Evolutionary conservation across 352 stramenopile species (phyloP).

Genomic region (Peronospora destructor): DNA sequence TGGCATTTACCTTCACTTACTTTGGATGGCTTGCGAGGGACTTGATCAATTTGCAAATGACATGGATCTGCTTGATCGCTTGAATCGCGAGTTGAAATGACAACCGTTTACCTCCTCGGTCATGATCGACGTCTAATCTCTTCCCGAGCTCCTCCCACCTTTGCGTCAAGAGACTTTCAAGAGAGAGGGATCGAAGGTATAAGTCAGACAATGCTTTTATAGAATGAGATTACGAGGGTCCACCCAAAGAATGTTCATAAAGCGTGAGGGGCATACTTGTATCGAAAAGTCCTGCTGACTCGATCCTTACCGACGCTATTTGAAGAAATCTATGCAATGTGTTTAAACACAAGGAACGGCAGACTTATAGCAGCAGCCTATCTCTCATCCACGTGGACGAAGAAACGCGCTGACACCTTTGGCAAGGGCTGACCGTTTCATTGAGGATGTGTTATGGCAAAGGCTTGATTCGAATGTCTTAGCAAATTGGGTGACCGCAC

Average conservation of each 20-base stretch:
- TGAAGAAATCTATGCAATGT: background rate
- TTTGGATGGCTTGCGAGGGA: background rate
- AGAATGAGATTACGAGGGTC: background rate
- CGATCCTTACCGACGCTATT: background rate
- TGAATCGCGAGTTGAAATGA: slow-evolving; percentile 21
- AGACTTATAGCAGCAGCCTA: slow-evolving; percentile 8
- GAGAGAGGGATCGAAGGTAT: background rate
- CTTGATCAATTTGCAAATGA: slow-evolving; percentile 29
- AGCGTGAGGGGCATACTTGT: background rate
- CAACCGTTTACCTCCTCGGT: background rate
- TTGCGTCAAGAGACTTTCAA: slow-evolving; percentile 14
- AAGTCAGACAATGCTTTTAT: background rate
- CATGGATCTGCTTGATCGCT: background rate
- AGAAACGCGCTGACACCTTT: slow-evolving; percentile 23
- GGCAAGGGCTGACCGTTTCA: slow-evolving; percentile 18
- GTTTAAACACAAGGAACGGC: background rate
- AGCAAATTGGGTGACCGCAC: slow-evolving; percentile 1
- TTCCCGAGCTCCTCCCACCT: slow-evolving; percentile 12
- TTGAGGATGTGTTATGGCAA: slow-evolving; percentile 23
- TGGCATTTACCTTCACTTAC: slow-evolving; percentile 6
- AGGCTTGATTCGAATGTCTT: slow-evolving; percentile 7
- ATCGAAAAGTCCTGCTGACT: background rate
- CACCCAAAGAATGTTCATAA: background rate
- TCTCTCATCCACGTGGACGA: slow-evolving; percentile 24
- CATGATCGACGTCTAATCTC: slow-evolving; percentile 15